phyloP scores from a whole-genome alignment of 441 rosid species.

The Brassica hybrid region DNA sequence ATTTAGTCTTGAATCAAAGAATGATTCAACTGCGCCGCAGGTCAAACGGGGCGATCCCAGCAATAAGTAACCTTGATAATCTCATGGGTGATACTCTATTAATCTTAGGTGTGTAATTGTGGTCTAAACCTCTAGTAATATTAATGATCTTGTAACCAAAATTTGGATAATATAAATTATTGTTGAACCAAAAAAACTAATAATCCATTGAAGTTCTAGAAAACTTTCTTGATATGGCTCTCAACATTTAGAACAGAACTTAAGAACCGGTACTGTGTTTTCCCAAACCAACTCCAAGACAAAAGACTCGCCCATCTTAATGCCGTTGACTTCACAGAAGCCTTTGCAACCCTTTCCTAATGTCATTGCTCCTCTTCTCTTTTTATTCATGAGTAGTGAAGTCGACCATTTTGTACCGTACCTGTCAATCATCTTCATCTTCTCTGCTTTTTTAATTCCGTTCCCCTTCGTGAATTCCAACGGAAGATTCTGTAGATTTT shows the following conservation, averaged over 20 bases:
- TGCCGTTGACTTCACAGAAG: slow-evolving; percentile 22
- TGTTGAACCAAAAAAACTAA: background rate
- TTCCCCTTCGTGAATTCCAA: slow-evolving; percentile 14
- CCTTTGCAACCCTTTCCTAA: slow-evolving; percentile 15
- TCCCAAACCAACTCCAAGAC: slow-evolving; percentile 32
- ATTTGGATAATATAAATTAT: background rate
- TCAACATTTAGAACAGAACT: slow-evolving; percentile 24
- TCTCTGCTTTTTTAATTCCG: slow-evolving; percentile 4
- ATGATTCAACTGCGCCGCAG: no score
- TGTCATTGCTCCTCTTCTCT: slow-evolving; percentile 4
- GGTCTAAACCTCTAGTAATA: background rate
- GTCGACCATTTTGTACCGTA: slow-evolving; percentile 20
- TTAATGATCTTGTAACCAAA: background rate
- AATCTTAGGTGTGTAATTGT: background rate
- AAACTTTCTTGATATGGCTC: background rate
- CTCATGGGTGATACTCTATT: no score
- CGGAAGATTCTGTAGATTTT: slow-evolving; percentile 22
- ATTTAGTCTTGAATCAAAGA: no score
- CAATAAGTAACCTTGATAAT: no score
- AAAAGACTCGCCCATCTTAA: slow-evolving; percentile 14
- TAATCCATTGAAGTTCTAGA: background rate
- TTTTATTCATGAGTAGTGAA: background rate
- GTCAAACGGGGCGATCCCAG: no score
- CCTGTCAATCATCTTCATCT: slow-evolving; percentile 21
- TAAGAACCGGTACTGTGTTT: slow-evolving; percentile 26